Evolutionary conservation across 805 yeast species (phyloP).

Genomic region (Candida golubevii): DNA sequence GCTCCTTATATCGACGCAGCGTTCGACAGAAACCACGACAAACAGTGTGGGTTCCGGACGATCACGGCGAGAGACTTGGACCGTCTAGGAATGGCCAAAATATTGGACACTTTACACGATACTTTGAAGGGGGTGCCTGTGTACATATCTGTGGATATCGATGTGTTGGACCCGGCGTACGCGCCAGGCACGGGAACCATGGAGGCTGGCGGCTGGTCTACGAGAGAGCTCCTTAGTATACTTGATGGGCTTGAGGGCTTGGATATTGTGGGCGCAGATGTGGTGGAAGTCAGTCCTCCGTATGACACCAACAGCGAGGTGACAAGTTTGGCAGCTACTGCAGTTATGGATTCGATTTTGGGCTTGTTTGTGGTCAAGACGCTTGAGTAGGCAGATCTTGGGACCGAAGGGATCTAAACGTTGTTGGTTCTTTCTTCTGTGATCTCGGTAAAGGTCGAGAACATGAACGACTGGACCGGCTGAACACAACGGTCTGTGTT

Average conservation of each 20-base stretch:
- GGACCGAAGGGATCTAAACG: too few species aligned
- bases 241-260: constrained; percentile 58
- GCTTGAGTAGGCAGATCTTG: not conserved
- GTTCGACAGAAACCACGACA: constrained; percentile 42
- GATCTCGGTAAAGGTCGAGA: too few species aligned
- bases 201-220: constrained; percentile 69
- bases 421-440: too few species aligned
- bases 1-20: constrained; percentile 52
- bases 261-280: constrained; percentile 67
- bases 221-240: constrained; percentile 55
- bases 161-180: constrained; percentile 66
- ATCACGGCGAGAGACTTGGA: constrained; percentile 48
- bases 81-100: constrained; percentile 31
- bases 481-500: too few species aligned
- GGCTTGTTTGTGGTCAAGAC: constrained; percentile 39
- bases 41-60: constrained; percentile 45
- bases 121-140: constrained; percentile 39
- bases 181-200: constrained; percentile 82
- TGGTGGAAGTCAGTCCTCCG: constrained; percentile 71
- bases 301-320: constrained; percentile 56
- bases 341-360: constrained; percentile 49
- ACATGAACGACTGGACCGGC: too few species aligned
- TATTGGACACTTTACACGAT: constrained; percentile 32
- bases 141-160: constrained; percentile 48
- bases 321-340: constrained; percentile 63